Conservation (phyloP, 495 filamentous ascomycete genomes). For the Penicillium arizonense region DNA sequence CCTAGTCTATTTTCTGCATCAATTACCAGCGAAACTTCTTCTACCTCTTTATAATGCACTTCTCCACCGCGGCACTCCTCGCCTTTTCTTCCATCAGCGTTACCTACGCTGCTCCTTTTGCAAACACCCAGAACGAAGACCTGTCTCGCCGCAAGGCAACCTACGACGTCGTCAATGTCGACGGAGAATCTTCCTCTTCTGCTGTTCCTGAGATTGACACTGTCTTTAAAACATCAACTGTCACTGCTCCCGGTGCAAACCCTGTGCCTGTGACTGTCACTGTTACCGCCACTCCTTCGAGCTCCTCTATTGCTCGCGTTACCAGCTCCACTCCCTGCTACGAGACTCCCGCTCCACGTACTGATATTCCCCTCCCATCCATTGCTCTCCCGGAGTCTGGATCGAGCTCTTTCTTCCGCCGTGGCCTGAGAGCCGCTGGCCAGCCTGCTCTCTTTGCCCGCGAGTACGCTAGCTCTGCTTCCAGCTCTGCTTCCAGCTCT, state of each 20-base stretch:
- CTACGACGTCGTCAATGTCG: slow-evolving; percentile 52
- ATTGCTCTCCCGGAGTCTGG: slow-evolving; percentile 1
- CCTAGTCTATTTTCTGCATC: neutral
- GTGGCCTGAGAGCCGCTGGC: slow-evolving; percentile 20
- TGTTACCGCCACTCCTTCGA: slow-evolving; percentile 27
- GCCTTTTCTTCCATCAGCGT: slow-evolving; percentile 30
- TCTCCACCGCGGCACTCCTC: slow-evolving; percentile 28
- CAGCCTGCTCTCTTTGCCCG: slow-evolving; percentile 19
- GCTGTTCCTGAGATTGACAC: slow-evolving; percentile 28
- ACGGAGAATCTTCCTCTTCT: slow-evolving; percentile 28
- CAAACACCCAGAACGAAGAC: slow-evolving; percentile 25
- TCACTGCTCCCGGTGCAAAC: slow-evolving; percentile 17
- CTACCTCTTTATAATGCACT: slow-evolving; percentile 28
- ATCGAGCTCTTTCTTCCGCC: slow-evolving; percentile 18
- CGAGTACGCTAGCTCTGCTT: slow-evolving; percentile 10
- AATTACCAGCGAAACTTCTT: neutral
- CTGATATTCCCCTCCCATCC: neutral
- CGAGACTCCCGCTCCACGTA: slow-evolving; percentile 8
- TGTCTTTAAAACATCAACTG: slow-evolving; percentile 28
- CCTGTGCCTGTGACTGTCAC: slow-evolving; percentile 35
- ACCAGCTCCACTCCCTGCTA: slow-evolving; percentile 16
- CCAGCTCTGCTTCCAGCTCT: neutral
- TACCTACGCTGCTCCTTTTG: slow-evolving; percentile 33
- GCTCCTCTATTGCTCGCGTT: slow-evolving; percentile 14
- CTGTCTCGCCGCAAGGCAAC: slow-evolving; percentile 29